These are phyloP conservation scores for Trichoderma reesei DNA, from an alignment of 495 filamentous ascomycete genomes.

Conservation along the genomic window DNA sequence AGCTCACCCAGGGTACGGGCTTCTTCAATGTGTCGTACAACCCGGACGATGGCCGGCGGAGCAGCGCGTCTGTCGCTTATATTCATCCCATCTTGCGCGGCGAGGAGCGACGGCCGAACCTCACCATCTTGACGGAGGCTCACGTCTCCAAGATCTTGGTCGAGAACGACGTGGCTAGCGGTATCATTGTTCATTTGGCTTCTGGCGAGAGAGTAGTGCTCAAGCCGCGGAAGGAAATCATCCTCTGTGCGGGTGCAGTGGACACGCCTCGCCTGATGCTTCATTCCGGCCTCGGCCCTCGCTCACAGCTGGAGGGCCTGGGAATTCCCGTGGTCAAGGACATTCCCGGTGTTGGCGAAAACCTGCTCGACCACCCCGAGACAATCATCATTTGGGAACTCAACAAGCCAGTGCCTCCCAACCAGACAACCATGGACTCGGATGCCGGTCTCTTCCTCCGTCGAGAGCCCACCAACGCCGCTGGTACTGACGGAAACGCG, in stretches of 20 bases:
- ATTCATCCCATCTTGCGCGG: slow-evolving; percentile 75
- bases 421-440: slow-evolving; percentile 45
- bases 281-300: slow-evolving; percentile 41
- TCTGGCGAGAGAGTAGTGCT: slow-evolving; percentile 29
- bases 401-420: slow-evolving; percentile 19
- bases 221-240: slow-evolving; percentile 31
- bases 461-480: slow-evolving; percentile 54
- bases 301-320: slow-evolving; percentile 29
- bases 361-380: slow-evolving; percentile 40
- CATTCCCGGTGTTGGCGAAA: slow-evolving; percentile 42
- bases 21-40: slow-evolving; percentile 83
- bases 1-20: slow-evolving; percentile 61
- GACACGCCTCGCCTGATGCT: slow-evolving; percentile 46
- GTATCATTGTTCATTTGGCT: slow-evolving; percentile 46
- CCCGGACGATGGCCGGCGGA: slow-evolving; percentile 66
- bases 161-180: slow-evolving; percentile 48
- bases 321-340: slow-evolving; percentile 35
- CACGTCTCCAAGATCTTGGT: slow-evolving; percentile 73
- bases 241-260: slow-evolving; percentile 43
- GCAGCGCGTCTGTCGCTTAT: slow-evolving; percentile 75
- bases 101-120: slow-evolving; percentile 63
- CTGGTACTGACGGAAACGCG: slow-evolving; percentile 52
- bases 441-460: slow-evolving; percentile 79
- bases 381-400: slow-evolving; percentile 18
- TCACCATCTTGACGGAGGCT: slow-evolving; percentile 69